Percentiles rank a stretch among this genome's conserved stretches.
These are phyloP conservation scores for Trapa bicornis DNA, from an alignment of 345 rosid genomes.

Conservation along the genomic window DNA sequence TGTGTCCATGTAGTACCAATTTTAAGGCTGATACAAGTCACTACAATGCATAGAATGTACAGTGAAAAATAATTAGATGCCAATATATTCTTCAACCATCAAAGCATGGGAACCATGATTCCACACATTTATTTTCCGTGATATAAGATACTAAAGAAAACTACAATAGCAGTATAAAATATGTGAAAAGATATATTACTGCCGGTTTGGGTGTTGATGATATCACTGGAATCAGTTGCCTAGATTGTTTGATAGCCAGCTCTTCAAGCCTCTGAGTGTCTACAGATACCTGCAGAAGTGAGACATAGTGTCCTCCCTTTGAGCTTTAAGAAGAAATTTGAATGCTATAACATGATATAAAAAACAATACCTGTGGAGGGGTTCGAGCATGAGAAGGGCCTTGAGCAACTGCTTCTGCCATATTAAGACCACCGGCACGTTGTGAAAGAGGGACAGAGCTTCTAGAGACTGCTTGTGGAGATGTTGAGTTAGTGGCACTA, in stretches of 20 bases:
- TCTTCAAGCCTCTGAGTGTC: constrained; percentile 7
- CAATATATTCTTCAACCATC: neutral
- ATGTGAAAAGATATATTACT: constrained; percentile 25
- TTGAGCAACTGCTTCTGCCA: constrained; percentile 79
- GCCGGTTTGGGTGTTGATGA: constrained; percentile 52
- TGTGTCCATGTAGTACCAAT: neutral
- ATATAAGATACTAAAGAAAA: neutral
- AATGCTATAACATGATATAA: neutral
- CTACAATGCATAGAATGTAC: neutral
- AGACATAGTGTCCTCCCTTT: neutral
- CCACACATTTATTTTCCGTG: neutral
- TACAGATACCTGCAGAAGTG: constrained; percentile 1
- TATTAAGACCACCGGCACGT: constrained; percentile 35
- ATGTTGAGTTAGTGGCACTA: constrained; percentile 12
- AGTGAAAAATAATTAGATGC: neutral
- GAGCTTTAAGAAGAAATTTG: neutral
- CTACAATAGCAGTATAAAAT: neutral
- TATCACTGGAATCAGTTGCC: constrained; percentile 81
- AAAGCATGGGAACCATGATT: neutral
- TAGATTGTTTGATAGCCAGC: constrained; percentile 68
- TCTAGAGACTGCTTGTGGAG: constrained; percentile 22
- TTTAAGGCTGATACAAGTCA: too few relatives aligned
- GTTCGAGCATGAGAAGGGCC: constrained; percentile 46
- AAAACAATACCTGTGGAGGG: constrained; percentile 43
- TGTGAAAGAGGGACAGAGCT: constrained; percentile 15